phyloP scores from a whole-genome alignment of 1,284 basidiomycete species.

The Phlebopus sp. region DNA sequence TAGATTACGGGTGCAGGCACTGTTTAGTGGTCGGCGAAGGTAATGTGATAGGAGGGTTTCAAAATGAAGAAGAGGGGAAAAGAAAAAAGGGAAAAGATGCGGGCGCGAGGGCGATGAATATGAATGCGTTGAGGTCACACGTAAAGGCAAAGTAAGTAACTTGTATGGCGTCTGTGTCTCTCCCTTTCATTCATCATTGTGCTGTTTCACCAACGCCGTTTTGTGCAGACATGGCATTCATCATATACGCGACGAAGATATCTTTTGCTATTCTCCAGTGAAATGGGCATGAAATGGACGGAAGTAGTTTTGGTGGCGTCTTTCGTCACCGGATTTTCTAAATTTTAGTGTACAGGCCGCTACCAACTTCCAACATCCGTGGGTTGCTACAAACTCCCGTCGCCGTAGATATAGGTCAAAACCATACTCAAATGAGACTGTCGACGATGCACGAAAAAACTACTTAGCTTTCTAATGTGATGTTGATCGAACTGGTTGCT shows the following conservation, averaged over 20 bases:
- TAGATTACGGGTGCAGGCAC: slow-evolving; percentile 51
- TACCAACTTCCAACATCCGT: too few relatives aligned
- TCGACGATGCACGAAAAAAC: too few relatives aligned
- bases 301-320: neutral
- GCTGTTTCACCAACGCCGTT: neutral
- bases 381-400: too few relatives aligned
- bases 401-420: too few relatives aligned
- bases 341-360: neutral
- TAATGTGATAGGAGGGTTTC: neutral
- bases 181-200: neutral
- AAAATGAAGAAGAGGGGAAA: too few relatives aligned
- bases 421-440: too few relatives aligned
- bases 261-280: slow-evolving; percentile 26
- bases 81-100: too few relatives aligned
- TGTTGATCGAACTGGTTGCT: too few relatives aligned
- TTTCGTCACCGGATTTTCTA: neutral
- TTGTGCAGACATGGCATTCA: slow-evolving; percentile 39
- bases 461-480: too few relatives aligned
- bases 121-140: slow-evolving; percentile 56
- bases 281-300: neutral
- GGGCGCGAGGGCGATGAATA: slow-evolving; percentile 33
- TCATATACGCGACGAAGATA: slow-evolving; percentile 41
- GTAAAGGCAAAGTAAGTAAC: slow-evolving; percentile 50
- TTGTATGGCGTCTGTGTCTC: neutral
- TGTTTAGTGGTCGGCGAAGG: slow-evolving; percentile 30